Conservation (phyloP, 805 yeast genomes). For the Torulaspora maleeae region DNA sequence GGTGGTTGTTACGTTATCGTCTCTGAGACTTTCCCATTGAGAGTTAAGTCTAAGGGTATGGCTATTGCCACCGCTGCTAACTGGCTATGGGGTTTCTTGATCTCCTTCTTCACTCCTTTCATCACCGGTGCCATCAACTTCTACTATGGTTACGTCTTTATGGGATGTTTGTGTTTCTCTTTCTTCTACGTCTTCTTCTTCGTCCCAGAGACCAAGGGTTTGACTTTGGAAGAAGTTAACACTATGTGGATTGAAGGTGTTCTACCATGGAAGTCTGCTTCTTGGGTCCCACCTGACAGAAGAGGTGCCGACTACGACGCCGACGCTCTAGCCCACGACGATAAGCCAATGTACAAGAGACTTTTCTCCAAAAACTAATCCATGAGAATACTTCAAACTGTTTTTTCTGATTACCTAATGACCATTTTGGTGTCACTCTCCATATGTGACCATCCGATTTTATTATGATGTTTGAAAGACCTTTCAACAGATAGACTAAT, state of each 20-base stretch:
- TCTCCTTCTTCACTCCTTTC: constrained; percentile 68
- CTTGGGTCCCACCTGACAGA: constrained; percentile 43
- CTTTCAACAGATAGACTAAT: constrained; percentile 3
- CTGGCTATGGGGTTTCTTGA: constrained; percentile 64
- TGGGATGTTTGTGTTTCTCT: constrained; percentile 51
- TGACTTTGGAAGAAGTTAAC: constrained; percentile 76
- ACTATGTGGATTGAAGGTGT: constrained; percentile 45
- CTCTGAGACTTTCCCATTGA: constrained; percentile 66
- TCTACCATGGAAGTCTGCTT: constrained; percentile 43
- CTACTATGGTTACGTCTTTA: constrained; percentile 58
- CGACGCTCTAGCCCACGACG: constrained; percentile 21
- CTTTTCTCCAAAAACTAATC: constrained; percentile 8
- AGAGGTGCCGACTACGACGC: constrained; percentile 13
- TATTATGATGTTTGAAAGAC: constrained; percentile 3
- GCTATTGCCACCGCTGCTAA: constrained; percentile 59
- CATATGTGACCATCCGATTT: not conserved
- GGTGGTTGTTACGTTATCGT: constrained; percentile 62
- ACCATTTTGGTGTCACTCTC: not conserved
- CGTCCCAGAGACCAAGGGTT: constrained; percentile 73
- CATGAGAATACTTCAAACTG: not conserved
- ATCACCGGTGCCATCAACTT: constrained; percentile 60
- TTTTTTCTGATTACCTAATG: constrained; percentile 6
- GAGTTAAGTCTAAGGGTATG: constrained; percentile 56
- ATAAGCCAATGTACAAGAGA: constrained; percentile 24
- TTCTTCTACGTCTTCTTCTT: constrained; percentile 63